Base-by-base conservation (phyloP, 208 protist species). In the Cochliopodium minus region DNA sequence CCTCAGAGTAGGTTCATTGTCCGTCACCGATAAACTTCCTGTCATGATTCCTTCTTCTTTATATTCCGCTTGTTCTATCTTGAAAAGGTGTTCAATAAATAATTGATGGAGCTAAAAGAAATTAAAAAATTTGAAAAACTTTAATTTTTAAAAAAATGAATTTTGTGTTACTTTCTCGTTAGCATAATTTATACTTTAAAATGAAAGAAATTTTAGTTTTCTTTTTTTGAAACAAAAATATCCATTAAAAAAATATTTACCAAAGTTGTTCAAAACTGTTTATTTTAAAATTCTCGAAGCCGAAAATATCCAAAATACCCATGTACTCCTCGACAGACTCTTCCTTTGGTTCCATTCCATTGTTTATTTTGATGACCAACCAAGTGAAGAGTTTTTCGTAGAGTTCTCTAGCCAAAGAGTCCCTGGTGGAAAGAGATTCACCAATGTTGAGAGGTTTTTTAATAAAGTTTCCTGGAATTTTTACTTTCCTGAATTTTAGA, bases 271-370 rank as follows among this genome's bases (percentile, higher is more conserved):
- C n/a, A n/a, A n/a, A n/a, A 33, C 13, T 50, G 32, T 11, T 50
- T 20, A 57, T 20, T 28, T 77, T 64, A 66, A 90, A 91, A 54
- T 77, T 79, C 65, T 92, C 86, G 65, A 92, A 92, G 49, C 86
- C 86, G 46, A 83, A 85, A 53, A 92, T 92, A 69, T 92, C 86
- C 11, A 92, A 67, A 22, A 92, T 62, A 60, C 70, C 71, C 51
- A 78, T 72, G 55, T 59, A 71, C 7, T 17, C 57, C 29, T 28
- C 33, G 11, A 17, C 35, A 22, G 47, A 20, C 22, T 6, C 0
- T 17, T 51, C 25, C 28, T 32, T 35, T 26, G 65, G 38, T 57
- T 53, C 45, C 47, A 65, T 52, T 6, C 53, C 36, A 22, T 66
- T 34, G 59, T 86, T 85, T 32, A 85, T 78, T 43, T 69, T 65